Evolutionary conservation across 2,329 filamentous ascomycete species (phyloP), one percentile per base, ranked within the genome.

Genomic region (Trichoderma sp.): DNA sequence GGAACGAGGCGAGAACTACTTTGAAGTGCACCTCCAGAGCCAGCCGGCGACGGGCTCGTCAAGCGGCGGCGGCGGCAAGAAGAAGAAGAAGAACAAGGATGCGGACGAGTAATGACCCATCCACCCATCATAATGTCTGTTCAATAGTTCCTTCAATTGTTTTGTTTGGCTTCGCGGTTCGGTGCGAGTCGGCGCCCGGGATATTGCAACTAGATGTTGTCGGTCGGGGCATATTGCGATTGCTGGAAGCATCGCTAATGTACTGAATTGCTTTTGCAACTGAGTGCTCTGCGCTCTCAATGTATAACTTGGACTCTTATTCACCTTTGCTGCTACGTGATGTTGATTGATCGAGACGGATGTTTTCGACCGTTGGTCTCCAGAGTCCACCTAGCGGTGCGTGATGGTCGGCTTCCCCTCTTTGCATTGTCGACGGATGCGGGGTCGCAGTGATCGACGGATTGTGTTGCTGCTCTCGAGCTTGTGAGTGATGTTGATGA

Each of bases 1-100:
- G 93, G 90, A 96, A 72, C 92, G 96, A 79, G 92, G 88, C 75
- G 97, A 92, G 88, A 94, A 91, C 63, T 86, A 88, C 69, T 85
- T 98, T 74, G 83, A 96, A 73, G 93, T 97, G 54, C 93, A 95
- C 79, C 90, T 94, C 76, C 89, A 89, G 78, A 89, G 88, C 78
- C 85, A 90, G 71, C 87, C 86, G 67, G 83, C 84, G 24, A 79
- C 79, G 57, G 59, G 58, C 45, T 52, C 52, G 45, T 56, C 64
- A 56, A 55, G 73, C 66, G 73, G 76, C 68, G 74, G 78, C 68
- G 74, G 78, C 69, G 83, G 84, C 76, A 87, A 87, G 81, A 93
- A 93, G 85, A 88, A 88, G 81, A 86, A 85, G 79, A 83, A 92
- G 85, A 86, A 86, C 81, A 85, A 86, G 79, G 81, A 78, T 26